These are phyloP conservation scores for Trichoderma atroviride DNA, from an alignment of 2,329 filamentous ascomycete species.

Conservation along the genomic window DNA sequence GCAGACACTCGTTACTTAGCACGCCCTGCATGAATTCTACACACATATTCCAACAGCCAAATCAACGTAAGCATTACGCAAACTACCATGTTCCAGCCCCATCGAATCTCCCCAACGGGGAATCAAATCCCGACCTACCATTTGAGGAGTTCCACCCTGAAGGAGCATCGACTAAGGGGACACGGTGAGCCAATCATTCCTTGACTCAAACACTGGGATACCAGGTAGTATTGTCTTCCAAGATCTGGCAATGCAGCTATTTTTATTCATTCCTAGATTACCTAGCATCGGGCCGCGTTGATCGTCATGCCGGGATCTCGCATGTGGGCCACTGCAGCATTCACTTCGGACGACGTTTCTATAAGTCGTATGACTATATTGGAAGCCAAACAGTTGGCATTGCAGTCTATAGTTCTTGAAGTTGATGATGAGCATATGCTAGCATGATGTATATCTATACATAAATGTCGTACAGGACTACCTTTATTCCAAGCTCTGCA, in stretches of 20 bases:
- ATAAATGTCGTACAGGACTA: not conserved
- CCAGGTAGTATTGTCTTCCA: not conserved
- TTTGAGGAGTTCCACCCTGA: not conserved
- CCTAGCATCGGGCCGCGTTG: not conserved
- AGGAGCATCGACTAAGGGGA: not conserved
- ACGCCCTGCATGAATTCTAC: not conserved
- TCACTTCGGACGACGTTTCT: not conserved
- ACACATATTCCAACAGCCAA: not conserved
- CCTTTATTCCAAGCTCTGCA: not conserved
- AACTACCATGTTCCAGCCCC: not conserved
- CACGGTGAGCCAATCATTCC: not conserved
- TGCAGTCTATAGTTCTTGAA: not conserved
- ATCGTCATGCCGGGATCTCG: not conserved
- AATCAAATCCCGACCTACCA: not conserved
- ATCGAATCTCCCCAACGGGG: not conserved
- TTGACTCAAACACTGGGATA: not conserved
- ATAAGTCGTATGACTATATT: not conserved
- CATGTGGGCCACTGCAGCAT: not conserved
- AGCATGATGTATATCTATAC: not conserved
- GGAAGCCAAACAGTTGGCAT: not conserved
- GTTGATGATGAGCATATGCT: not conserved
- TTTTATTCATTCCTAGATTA: not conserved
- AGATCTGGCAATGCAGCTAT: not conserved
- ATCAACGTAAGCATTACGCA: not conserved
- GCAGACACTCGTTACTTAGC: not conserved